Evolutionary conservation across 306 rosid genomes (phyloP), one percentile per base, ranked within the genome.

Genomic region (Cucumis sativus): DNA sequence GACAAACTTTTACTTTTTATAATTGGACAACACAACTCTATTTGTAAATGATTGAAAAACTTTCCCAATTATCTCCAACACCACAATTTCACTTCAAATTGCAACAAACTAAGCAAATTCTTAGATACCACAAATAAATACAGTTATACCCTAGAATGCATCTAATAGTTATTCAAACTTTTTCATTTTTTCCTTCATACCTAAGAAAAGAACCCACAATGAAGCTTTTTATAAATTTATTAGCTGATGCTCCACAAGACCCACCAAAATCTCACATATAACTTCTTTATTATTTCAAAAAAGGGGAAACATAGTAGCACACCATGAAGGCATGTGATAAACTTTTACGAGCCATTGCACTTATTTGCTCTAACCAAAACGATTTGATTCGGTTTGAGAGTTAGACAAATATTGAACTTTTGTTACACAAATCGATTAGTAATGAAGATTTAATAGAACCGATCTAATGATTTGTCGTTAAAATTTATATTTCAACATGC

Each of bases 1-100:
- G 74, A 41, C 74, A 67, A 40, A 67, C 74, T 67, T 67, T 67
- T 67, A 6, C 74, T 67, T 67, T 67, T 67, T 41, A 41, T 67
- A 11, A n/a, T 10, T 20, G 55, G 74, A 67, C 74, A 67, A 6
- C 15, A 7, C 21, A 33, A 7, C 43, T 5, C 74, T 3, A 40
- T n/a, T 39, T 67, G 3, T 40, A 16, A n/a, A 20, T 67, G 18
- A 67, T 67, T 67, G 10, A 67, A 2, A 11, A 20, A 39, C 74
- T 67, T 41, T 12, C 74, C 54, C 54, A 20, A 67, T 67, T 20
- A 10, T 67, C 35, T 41, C 35, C 74, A 41, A n/a, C 74, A 40
- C 14, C 35, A 67, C 7, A 67, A 16, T 41, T 67, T 41, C 33
- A 20, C 12, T 9, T 67, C 10, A 67, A 67, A n/a, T 67, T n/a